Evolutionary conservation across 2,329 filamentous ascomycete species (phyloP).

Genomic region (Botrytis byssoidea): DNA sequence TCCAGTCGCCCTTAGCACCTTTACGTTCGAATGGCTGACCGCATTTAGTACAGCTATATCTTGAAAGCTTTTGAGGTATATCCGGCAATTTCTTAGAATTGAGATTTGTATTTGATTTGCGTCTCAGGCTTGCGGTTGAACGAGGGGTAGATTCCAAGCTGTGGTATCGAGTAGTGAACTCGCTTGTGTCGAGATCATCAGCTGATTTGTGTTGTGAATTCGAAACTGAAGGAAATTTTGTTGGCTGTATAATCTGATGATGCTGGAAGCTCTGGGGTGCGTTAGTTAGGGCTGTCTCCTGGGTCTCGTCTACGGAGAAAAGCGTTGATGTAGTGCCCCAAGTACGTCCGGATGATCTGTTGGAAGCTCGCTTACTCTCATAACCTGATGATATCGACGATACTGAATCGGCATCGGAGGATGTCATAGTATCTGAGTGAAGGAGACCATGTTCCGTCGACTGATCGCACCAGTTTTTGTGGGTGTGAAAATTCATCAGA

Average conservation of each 20-base stretch:
- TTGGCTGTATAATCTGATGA: background rate
- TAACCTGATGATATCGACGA: constrained; percentile 19
- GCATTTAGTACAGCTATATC: constrained; percentile 29
- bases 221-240: background rate
- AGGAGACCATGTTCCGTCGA: background rate
- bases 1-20: constrained; percentile 30
- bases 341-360: constrained; percentile 26
- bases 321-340: constrained; percentile 27
- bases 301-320: constrained; percentile 1
- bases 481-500: background rate
- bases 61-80: constrained; percentile 4
- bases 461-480: background rate
- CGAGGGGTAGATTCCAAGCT: background rate
- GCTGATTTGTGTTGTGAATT: background rate
- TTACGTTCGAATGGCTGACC: constrained; percentile 22
- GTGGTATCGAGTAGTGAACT: background rate
- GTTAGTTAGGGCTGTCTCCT: background rate
- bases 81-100: background rate
- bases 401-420: constrained; percentile 19
- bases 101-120: background rate
- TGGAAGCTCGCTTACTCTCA: background rate
- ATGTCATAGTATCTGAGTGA: constrained; percentile 6
- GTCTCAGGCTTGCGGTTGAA: background rate
- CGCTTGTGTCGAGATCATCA: background rate
- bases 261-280: background rate